Evolutionary conservation across 805 yeast species (phyloP).

Genomic region (Wickerhamomyces alni): DNA sequence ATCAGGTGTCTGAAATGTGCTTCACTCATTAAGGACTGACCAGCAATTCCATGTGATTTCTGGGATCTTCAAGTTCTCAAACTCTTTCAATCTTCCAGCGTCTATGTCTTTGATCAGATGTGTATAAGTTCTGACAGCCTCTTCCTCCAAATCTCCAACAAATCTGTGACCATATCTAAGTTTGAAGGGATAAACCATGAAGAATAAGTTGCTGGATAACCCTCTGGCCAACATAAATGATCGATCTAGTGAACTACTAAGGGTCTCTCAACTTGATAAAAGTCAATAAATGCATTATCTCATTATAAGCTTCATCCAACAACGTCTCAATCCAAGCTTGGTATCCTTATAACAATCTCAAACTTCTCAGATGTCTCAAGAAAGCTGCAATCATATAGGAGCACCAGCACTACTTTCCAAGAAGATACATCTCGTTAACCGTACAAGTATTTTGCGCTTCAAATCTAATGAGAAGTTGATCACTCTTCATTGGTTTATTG

Average conservation of each 20-base stretch:
- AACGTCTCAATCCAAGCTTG: conserved; percentile 73
- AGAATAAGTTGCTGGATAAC: conserved; percentile 63
- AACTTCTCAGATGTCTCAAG: conserved; percentile 59
- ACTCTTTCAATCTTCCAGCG: conserved; percentile 41
- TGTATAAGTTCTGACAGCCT: conserved; percentile 65
- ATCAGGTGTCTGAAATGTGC: conserved; percentile 54
- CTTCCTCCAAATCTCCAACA: conserved; percentile 75
- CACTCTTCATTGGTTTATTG: no score
- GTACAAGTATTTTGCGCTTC: no score
- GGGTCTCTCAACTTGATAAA: conserved; percentile 63
- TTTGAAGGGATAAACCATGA: conserved; percentile 47
- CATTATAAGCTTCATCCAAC: conserved; percentile 72
- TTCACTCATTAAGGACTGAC: conserved; percentile 41
- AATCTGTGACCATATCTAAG: conserved; percentile 69
- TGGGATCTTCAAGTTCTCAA: conserved; percentile 42
- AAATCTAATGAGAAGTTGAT: no score
- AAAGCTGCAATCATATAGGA: conserved; percentile 75
- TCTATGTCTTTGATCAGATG: conserved; percentile 52
- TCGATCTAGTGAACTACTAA: conserved; percentile 44
- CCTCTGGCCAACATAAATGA: conserved; percentile 31
- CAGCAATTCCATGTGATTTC: conserved; percentile 60
- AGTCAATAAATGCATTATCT: conserved; percentile 69
- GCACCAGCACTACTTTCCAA: conserved; percentile 72
- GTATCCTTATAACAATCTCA: conserved; percentile 57
- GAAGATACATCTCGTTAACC: conserved; percentile 59